phyloP scores from a whole-genome alignment of 2,329 filamentous ascomycete genomes.

The Aspergillus transmontanensis region DNA sequence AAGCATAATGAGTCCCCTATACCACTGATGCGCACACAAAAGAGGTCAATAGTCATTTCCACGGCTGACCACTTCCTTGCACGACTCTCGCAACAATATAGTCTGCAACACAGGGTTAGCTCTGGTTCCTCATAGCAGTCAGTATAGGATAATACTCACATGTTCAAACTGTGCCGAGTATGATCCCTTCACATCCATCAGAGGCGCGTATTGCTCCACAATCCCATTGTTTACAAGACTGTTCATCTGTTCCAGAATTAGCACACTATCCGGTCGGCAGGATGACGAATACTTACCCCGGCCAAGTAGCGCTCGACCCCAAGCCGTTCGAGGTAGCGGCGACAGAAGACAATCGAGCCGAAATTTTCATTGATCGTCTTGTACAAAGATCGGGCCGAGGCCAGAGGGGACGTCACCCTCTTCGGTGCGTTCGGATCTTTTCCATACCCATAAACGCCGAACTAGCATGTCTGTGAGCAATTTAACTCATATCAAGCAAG shows the following conservation, averaged over 20 bases:
- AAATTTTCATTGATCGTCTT: constrained; percentile 65
- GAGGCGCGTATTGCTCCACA: constrained; percentile 58
- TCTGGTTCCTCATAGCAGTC: background rate
- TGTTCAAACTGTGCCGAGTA: constrained; percentile 68
- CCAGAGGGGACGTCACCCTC: constrained; percentile 44
- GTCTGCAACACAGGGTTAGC: constrained; percentile 41
- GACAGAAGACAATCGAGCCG: constrained; percentile 62
- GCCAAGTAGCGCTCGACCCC: constrained; percentile 61
- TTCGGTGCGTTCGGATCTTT: constrained; percentile 42
- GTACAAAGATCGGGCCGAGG: constrained; percentile 59
- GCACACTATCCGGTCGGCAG: constrained; percentile 4
- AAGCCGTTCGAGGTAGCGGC: constrained; percentile 66
- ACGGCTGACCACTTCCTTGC: constrained; percentile 57
- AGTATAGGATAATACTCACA: constrained; percentile 31
- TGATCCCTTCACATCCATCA: constrained; percentile 61
- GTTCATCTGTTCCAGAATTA: constrained; percentile 51
- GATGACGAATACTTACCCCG: constrained; percentile 48
- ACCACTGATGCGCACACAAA: background rate
- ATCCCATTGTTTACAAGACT: constrained; percentile 60
- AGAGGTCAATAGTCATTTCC: constrained; percentile 53
- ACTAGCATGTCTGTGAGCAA: constrained; percentile 31
- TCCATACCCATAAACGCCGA: constrained; percentile 57
- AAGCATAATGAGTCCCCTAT: background rate
- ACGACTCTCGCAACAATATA: constrained; percentile 47
- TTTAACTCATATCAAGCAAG: background rate